These are phyloP conservation scores for Bremia lactucae DNA, from an alignment of 352 stramenopile genomes.

Conservation along the genomic window DNA sequence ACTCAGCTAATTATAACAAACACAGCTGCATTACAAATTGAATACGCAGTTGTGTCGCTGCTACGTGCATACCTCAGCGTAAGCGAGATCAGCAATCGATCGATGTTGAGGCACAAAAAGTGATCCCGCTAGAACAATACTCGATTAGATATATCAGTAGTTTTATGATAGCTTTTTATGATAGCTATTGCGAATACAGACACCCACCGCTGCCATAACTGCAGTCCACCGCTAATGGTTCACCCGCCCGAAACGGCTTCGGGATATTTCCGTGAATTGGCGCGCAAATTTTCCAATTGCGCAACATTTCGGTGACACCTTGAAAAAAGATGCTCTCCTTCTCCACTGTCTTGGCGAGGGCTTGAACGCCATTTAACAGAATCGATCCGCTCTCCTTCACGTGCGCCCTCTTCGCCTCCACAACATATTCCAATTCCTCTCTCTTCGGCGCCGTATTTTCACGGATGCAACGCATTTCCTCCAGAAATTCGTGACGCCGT, in stretches of 20 bases:
- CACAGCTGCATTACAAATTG: not conserved
- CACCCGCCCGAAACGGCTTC: slow-evolving; percentile 74
- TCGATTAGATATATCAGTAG: no score
- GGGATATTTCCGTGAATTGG: slow-evolving; percentile 82
- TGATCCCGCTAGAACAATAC: slow-evolving; percentile 43
- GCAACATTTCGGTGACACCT: slow-evolving; percentile 62
- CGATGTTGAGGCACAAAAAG: slow-evolving; percentile 58
- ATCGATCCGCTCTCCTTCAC: slow-evolving; percentile 71
- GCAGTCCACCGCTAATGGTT: slow-evolving; percentile 76
- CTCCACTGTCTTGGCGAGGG: slow-evolving; percentile 51
- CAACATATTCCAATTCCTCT: slow-evolving; percentile 68
- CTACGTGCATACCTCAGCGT: slow-evolving; percentile 45
- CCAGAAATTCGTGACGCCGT: slow-evolving; percentile 59
- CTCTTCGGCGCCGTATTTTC: slow-evolving; percentile 77
- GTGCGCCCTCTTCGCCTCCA: slow-evolving; percentile 66
- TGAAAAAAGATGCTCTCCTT: slow-evolving; percentile 83
- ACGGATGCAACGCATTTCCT: slow-evolving; percentile 80
- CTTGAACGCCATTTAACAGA: slow-evolving; percentile 58
- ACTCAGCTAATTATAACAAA: slow-evolving; percentile 36
- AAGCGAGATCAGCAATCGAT: slow-evolving; percentile 69
- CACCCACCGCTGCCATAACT: slow-evolving; percentile 67
- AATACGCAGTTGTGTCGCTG: not conserved
- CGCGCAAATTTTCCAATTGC: slow-evolving; percentile 81
- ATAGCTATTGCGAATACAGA: not conserved
- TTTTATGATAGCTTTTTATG: no score